A percentile compares a stretch with the other conserved stretches of the same genome.
These are phyloP conservation scores for Insectozyma bohioensis DNA, from an alignment of 1,139 yeast species.

Conservation along the genomic window DNA sequence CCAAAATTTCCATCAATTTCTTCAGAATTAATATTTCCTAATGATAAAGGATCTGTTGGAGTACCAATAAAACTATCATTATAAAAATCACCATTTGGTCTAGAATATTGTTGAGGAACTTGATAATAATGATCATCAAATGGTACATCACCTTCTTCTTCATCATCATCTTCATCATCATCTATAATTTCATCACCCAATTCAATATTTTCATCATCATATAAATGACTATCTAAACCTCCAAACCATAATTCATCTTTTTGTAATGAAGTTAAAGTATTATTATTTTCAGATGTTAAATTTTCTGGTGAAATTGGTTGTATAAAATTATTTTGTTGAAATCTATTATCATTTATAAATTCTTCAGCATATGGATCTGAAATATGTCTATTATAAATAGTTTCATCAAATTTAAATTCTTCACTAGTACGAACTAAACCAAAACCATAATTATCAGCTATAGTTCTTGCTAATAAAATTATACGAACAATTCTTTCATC, in stretches of 20 bases:
- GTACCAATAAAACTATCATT: conserved; percentile 25
- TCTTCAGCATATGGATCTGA: conserved; percentile 27
- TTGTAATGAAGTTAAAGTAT: conserved; percentile 13
- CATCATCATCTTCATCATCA: conserved; percentile 21
- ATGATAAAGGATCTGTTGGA: conserved; percentile 19
- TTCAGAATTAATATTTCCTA: conserved; percentile 12
- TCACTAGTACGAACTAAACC: conserved; percentile 49
- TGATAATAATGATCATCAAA: conserved; percentile 7
- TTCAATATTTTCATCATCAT: conserved; percentile 17
- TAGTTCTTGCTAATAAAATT: conserved; percentile 45
- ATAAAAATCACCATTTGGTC: conserved; percentile 22
- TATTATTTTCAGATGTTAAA: conserved; percentile 18
- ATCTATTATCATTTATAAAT: conserved; percentile 43
- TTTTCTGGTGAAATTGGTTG: conserved; percentile 34
- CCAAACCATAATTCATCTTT: conserved; percentile 30
- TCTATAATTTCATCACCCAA: conserved; percentile 20
- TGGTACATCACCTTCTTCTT: conserved; percentile 7
- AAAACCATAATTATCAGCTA: conserved; percentile 54
- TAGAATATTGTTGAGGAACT: conserved; percentile 13
- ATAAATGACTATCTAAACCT: conserved; percentile 14
- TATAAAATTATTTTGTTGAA: conserved; percentile 42
- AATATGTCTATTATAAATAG: conserved; percentile 22
- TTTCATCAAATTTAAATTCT: conserved; percentile 43
- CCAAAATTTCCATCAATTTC: conserved; percentile 43
- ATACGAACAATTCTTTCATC: conserved; percentile 53